Conservation (phyloP, 202 grass and related monocot species). For the Alloteropsis angusta region DNA sequence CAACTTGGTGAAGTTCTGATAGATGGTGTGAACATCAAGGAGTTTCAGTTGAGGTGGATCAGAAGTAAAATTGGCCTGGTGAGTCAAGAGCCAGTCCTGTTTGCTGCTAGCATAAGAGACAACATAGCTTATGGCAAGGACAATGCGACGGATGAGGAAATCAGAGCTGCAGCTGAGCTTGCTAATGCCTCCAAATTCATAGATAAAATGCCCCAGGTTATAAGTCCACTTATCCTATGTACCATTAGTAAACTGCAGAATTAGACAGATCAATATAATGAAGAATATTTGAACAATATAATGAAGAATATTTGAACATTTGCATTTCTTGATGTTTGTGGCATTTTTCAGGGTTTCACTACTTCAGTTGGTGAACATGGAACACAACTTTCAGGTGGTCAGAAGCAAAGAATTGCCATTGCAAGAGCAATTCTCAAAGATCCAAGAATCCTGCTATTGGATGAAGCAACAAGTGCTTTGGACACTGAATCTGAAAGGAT, state of each 20-base stretch:
- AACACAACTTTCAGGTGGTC: slow-evolving; percentile 70
- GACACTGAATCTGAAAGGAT: slow-evolving; percentile 70
- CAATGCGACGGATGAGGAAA: slow-evolving; percentile 52
- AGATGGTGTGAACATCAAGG: slow-evolving; percentile 65
- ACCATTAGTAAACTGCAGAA: too few relatives aligned
- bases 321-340: not conserved
- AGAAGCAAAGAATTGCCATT: slow-evolving; percentile 79
- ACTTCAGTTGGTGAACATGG: slow-evolving; percentile 70
- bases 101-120: slow-evolving; percentile 71
- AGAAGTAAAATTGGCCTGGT: slow-evolving; percentile 91
- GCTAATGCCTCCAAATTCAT: slow-evolving; percentile 96
- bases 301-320: not conserved
- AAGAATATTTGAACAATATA: not conserved
- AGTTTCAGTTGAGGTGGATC: slow-evolving; percentile 84
- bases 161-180: slow-evolving; percentile 81
- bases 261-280: not conserved
- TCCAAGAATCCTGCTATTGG: slow-evolving; percentile 63
- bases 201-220: slow-evolving; percentile 93
- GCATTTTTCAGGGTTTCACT: slow-evolving; percentile 47
- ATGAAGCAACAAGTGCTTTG: slow-evolving; percentile 81
- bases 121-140: slow-evolving; percentile 97
- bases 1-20: slow-evolving; percentile 71
- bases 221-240: not conserved
- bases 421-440: slow-evolving; percentile 84
- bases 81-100: slow-evolving; percentile 81